These are phyloP conservation scores for Aspergillus udagawae DNA, from an alignment of 2,329 filamentous ascomycete species.

Conservation along the genomic window DNA sequence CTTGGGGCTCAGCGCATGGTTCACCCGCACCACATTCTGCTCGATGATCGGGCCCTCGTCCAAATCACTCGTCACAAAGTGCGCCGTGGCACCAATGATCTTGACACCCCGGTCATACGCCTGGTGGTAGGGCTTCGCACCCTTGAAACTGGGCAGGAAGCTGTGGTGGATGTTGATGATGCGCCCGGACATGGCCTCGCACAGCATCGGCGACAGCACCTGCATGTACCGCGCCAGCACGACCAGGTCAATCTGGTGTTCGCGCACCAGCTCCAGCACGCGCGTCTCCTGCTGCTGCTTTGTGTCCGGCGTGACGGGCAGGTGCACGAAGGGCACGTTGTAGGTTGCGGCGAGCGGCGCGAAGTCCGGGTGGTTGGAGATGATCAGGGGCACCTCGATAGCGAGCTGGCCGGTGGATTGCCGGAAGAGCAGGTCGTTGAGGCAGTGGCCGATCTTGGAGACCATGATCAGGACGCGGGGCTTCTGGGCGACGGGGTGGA, in stretches of 20 bases:
- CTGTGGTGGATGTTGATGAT: slow-evolving; percentile 93
- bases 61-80: slow-evolving; percentile 80
- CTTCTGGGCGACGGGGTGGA: slow-evolving; percentile 65
- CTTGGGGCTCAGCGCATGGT: slow-evolving; percentile 72
- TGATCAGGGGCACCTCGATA: slow-evolving; percentile 72
- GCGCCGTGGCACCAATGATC: slow-evolving; percentile 81
- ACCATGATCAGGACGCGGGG: slow-evolving; percentile 82
- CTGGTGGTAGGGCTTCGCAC: slow-evolving; percentile 83
- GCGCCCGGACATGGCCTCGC: slow-evolving; percentile 72
- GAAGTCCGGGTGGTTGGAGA: slow-evolving; percentile 79
- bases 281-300: slow-evolving; percentile 69
- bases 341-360: slow-evolving; percentile 65
- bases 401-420: slow-evolving; percentile 68
- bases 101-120: slow-evolving; percentile 82
- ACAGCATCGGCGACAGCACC: slow-evolving; percentile 70
- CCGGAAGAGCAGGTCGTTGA: slow-evolving; percentile 80
- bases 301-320: slow-evolving; percentile 74
- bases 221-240: slow-evolving; percentile 87
- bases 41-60: slow-evolving; percentile 88
- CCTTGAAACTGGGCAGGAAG: slow-evolving; percentile 84
- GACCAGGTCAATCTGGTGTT: slow-evolving; percentile 71
- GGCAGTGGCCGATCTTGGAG: slow-evolving; percentile 80
- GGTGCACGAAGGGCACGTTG: slow-evolving; percentile 73
- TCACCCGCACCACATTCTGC: slow-evolving; percentile 72
- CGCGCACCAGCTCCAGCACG: slow-evolving; percentile 65